These are phyloP conservation scores for Aphanomyces astaci DNA, from an alignment of 352 stramenopile genomes.

Conservation along the genomic window DNA sequence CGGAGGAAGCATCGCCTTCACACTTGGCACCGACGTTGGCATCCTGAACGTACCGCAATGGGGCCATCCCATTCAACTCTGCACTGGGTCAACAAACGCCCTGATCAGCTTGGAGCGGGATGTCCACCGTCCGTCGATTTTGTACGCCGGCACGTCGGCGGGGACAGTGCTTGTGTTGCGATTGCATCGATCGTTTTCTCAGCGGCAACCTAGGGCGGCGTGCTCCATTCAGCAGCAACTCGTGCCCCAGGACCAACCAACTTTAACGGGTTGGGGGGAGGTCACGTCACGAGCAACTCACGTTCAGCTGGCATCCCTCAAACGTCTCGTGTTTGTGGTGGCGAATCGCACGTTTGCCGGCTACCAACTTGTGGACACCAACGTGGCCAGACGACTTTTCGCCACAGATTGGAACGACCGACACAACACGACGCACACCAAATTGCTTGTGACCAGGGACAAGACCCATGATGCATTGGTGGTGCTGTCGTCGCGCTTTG, in stretches of 20 bases:
- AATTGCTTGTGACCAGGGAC: neutral
- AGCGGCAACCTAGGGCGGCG: neutral
- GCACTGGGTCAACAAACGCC: neutral
- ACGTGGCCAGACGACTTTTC: neutral
- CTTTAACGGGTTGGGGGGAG: too few species aligned
- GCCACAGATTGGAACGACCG: too few species aligned
- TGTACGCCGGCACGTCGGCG: constrained; percentile 5
- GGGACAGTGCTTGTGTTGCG: constrained; percentile 5
- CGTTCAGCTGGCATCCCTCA: neutral
- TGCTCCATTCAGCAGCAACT: neutral
- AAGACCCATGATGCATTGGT: neutral
- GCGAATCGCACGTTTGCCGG: neutral
- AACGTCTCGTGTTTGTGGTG: neutral
- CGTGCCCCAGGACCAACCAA: neutral
- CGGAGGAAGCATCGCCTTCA: neutral
- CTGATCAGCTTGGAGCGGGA: constrained; percentile 1
- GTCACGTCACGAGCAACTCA: neutral
- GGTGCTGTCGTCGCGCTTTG: neutral
- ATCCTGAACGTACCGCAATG: neutral
- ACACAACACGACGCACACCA: neutral
- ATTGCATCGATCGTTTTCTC: neutral
- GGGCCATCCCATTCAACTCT: neutral
- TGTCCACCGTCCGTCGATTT: neutral
- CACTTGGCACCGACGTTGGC: neutral
- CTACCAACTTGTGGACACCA: neutral